Percentiles rank a stretch among this genome's conserved stretches.
phyloP scores from a whole-genome alignment of 345 rosid species.

The Ceriops tagal region DNA sequence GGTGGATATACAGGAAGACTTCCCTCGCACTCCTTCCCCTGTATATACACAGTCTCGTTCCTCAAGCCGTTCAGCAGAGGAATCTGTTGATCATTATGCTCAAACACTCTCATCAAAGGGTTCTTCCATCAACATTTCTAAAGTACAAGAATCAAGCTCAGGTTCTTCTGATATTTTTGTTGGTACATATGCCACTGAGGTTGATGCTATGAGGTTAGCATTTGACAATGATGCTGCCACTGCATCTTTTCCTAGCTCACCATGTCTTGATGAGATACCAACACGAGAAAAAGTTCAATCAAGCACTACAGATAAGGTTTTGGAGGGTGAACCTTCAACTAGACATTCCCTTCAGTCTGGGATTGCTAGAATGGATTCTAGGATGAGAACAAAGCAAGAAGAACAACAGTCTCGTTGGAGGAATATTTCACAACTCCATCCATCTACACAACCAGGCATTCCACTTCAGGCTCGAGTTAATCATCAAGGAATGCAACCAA shows the following conservation, averaged over 20 bases:
- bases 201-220: conserved; percentile 40
- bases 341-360: conserved; percentile 35
- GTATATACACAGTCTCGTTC: conserved; percentile 73
- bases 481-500: conserved; percentile 39
- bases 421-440: conserved; percentile 39
- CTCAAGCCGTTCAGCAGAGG: conserved; percentile 58
- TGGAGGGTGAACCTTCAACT: conserved; percentile 41
- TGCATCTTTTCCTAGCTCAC: conserved; percentile 32
- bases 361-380: conserved; percentile 34
- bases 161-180: conserved; percentile 40
- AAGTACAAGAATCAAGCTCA: conserved; percentile 40
- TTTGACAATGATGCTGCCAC: conserved; percentile 40
- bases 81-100: conserved; percentile 43
- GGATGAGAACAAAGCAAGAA: conserved; percentile 48
- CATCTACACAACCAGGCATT: conserved; percentile 40
- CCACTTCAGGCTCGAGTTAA: conserved; percentile 34
- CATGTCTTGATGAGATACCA: conserved; percentile 28
- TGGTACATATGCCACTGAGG: conserved; percentile 34
- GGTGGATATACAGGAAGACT: conserved; percentile 51
- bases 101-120: conserved; percentile 42
- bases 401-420: conserved; percentile 55
- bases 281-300: conserved; percentile 36
- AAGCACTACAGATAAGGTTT: conserved; percentile 27
- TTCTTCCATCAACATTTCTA: conserved; percentile 47
- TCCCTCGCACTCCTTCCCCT: conserved; percentile 71